Percentiles rank a stretch among this genome's conserved stretches.
phyloP scores from a whole-genome alignment of 352 stramenopile genomes.

The Blastocystis sp. region DNA sequence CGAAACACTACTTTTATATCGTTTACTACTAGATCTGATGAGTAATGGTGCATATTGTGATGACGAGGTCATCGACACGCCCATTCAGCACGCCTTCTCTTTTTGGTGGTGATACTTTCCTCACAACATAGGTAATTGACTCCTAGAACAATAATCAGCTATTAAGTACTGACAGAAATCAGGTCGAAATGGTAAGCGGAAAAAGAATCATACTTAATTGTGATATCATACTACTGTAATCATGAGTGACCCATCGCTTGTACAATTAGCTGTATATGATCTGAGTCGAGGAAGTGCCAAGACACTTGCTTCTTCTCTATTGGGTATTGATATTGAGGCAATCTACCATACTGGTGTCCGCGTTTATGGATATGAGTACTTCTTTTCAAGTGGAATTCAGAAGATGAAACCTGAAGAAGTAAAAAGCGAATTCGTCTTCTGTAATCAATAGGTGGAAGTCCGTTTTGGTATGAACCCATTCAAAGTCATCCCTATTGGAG shows the following conservation, averaged over 20 bases:
- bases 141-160: background rate
- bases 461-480: slow-evolving; percentile 80
- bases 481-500: slow-evolving; percentile 77
- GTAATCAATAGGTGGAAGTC: slow-evolving; percentile 73
- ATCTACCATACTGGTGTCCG: slow-evolving; percentile 78
- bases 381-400: slow-evolving; percentile 89
- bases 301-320: slow-evolving; percentile 79
- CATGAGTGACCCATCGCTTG: slow-evolving; percentile 69
- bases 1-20: too few species aligned
- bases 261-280: slow-evolving; percentile 88
- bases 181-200: background rate
- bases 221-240: background rate
- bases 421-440: background rate
- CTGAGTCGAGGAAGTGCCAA: slow-evolving; percentile 85
- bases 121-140: too few species aligned
- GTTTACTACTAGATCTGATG: too few species aligned
- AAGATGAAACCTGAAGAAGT: slow-evolving; percentile 71
- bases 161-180: background rate
- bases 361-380: slow-evolving; percentile 84
- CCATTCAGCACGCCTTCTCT: too few species aligned
- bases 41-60: too few species aligned
- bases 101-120: too few species aligned
- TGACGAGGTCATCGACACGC: too few species aligned
- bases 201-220: background rate
- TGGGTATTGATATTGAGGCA: slow-evolving; percentile 88